Evolutionary conservation across 345 rosid genomes (phyloP).

Genomic region (Citropsis articulata): DNA sequence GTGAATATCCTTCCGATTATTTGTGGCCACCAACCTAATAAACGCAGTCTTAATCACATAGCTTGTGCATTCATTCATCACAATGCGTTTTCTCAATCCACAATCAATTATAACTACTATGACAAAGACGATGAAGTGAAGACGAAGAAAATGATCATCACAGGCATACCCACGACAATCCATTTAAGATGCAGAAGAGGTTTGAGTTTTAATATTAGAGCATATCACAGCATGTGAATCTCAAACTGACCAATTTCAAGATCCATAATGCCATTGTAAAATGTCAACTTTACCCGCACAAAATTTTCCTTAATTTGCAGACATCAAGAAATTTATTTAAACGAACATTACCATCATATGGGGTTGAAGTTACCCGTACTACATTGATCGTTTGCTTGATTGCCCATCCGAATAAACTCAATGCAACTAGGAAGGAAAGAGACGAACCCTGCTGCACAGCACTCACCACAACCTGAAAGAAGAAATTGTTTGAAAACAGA

Average conservation of each 20-base stretch:
- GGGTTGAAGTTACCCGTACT: constrained; percentile 58
- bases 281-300: neutral
- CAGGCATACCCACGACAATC: too few relatives aligned
- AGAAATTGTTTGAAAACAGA: constrained; percentile 13
- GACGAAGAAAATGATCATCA: too few relatives aligned
- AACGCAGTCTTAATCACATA: too few relatives aligned
- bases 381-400: constrained; percentile 74
- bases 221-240: too few relatives aligned
- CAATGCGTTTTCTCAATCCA: too few relatives aligned
- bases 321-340: neutral
- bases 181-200: too few relatives aligned
- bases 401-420: constrained; percentile 78
- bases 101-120: too few relatives aligned
- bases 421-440: constrained; percentile 48
- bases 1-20: too few relatives aligned
- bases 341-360: neutral
- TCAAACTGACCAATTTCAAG: neutral
- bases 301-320: neutral
- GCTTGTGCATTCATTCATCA: too few relatives aligned
- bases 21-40: too few relatives aligned
- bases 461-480: constrained; percentile 48
- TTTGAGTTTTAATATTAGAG: too few relatives aligned
- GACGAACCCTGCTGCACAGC: constrained; percentile 41
- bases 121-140: too few relatives aligned
- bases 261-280: neutral